Evolutionary conservation across 768 basidiomycete species (phyloP).

Genomic region (Russula lepida): DNA sequence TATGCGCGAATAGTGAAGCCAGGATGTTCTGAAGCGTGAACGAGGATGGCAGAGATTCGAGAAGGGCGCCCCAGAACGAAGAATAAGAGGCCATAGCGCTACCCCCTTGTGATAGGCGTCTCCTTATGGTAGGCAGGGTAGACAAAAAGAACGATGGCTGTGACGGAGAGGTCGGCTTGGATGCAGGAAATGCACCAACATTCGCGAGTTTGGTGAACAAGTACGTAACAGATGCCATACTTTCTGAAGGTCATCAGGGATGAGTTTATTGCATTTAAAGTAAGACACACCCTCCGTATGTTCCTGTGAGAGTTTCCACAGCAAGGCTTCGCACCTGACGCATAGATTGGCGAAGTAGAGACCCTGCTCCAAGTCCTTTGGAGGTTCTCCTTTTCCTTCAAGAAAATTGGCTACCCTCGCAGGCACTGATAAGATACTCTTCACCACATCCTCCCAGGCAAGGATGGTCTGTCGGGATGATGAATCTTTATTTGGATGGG

Average conservation of each 20-base stretch:
- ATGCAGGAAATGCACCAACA: constrained; percentile 54
- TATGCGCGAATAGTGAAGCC: constrained; percentile 47
- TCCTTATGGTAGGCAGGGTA: constrained; percentile 42
- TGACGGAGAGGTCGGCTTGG: constrained; percentile 41
- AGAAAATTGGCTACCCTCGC: constrained; percentile 71
- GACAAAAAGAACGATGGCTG: constrained; percentile 65
- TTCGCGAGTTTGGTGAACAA: constrained; percentile 61
- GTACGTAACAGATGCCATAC: constrained; percentile 37
- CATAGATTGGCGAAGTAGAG: constrained; percentile 48
- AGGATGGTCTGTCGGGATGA: constrained; percentile 27
- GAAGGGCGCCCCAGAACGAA: constrained; percentile 39
- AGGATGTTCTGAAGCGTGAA: constrained; percentile 50
- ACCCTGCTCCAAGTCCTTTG: constrained; percentile 45
- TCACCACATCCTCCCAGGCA: constrained; percentile 73
- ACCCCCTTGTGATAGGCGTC: constrained; percentile 27
- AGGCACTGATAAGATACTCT: constrained; percentile 56
- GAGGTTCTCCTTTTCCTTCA: constrained; percentile 35
- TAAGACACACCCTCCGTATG: constrained; percentile 35
- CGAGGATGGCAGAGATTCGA: constrained; percentile 42
- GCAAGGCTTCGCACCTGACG: constrained; percentile 43
- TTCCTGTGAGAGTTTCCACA: constrained; percentile 37
- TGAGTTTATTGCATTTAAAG: not conserved
- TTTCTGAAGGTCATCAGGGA: constrained; percentile 12
- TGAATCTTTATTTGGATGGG: constrained; percentile 17
- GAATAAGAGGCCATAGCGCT: constrained; percentile 33